Evolutionary conservation across 2,329 filamentous ascomycete genomes (phyloP).

Genomic region (Thelonectria blattea): DNA sequence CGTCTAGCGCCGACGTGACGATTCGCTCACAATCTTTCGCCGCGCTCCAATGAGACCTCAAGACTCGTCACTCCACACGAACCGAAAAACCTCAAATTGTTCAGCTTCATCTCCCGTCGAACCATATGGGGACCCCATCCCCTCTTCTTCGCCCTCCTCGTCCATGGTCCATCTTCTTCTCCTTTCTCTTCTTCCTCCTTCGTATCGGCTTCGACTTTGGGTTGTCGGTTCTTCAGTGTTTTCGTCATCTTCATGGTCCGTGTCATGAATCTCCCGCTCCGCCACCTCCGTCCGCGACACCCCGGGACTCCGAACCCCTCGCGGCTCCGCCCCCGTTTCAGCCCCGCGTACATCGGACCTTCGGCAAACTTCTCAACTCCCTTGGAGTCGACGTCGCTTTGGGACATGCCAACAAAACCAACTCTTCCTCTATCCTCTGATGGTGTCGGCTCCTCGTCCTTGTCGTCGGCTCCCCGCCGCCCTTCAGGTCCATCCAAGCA

Average conservation of each 20-base stretch:
- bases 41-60: slow-evolving; percentile 35
- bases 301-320: slow-evolving; percentile 27
- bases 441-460: too few species aligned
- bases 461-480: neutral
- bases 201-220: neutral
- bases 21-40: slow-evolving; percentile 33
- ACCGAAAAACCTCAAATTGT: slow-evolving; percentile 26
- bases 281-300: slow-evolving; percentile 24
- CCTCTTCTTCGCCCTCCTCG: neutral
- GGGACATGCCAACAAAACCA: neutral
- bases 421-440: neutral
- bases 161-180: neutral
- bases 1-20: slow-evolving; percentile 34
- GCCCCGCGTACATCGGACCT: slow-evolving; percentile 30
- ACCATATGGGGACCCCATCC: slow-evolving; percentile 19
- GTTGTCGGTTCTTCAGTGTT: neutral
- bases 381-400: neutral
- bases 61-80: slow-evolving; percentile 31
- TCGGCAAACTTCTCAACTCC: slow-evolving; percentile 1
- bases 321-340: slow-evolving; percentile 37
- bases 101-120: slow-evolving; percentile 33
- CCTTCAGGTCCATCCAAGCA: neutral
- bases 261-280: slow-evolving; percentile 15
- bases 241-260: neutral
- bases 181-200: neutral